A percentile compares a stretch with the other conserved stretches of the same genome.
Evolutionary conservation across 148 eudicot genomes (phyloP).

Genomic region (Silene conica): DNA sequence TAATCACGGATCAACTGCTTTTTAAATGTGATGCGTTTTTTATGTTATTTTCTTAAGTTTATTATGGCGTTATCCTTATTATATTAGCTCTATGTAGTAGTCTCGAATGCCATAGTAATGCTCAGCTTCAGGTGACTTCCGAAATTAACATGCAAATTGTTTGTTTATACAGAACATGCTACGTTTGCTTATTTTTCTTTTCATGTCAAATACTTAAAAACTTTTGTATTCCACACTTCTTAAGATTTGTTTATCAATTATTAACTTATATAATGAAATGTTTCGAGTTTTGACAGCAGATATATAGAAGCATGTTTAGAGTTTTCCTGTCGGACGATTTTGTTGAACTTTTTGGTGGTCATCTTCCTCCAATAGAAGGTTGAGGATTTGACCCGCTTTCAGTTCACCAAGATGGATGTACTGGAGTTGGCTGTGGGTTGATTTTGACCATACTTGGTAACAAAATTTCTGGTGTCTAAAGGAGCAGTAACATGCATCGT

Average conservation of each 20-base stretch:
- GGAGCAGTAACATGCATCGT: conserved; percentile 7
- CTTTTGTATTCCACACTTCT: background rate
- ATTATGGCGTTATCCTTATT: background rate
- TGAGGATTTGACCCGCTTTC: conserved; percentile 4
- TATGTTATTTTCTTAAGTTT: background rate
- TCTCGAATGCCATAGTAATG: background rate
- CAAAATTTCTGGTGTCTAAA: conserved; percentile 8
- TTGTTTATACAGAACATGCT: background rate
- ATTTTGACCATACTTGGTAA: conserved; percentile 11
- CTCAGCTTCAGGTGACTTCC: background rate
- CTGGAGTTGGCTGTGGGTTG: conserved; percentile 2
- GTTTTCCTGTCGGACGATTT: conserved; percentile 5
- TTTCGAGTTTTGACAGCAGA: conserved; percentile 7
- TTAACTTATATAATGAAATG: background rate
- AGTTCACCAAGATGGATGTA: conserved; percentile 19
- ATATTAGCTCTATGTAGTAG: background rate
- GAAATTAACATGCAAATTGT: background rate
- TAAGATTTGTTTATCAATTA: background rate
- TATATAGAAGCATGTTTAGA: conserved; percentile 6
- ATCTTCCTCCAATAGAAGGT: conserved; percentile 3
- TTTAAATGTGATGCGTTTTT: background rate
- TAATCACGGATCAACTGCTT: background rate
- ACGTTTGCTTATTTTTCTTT: background rate
- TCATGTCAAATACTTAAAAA: background rate
- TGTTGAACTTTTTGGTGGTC: conserved; percentile 15